phyloP scores from a whole-genome alignment of 1,284 basidiomycete species.

The Papiliotrema flavescens region DNA sequence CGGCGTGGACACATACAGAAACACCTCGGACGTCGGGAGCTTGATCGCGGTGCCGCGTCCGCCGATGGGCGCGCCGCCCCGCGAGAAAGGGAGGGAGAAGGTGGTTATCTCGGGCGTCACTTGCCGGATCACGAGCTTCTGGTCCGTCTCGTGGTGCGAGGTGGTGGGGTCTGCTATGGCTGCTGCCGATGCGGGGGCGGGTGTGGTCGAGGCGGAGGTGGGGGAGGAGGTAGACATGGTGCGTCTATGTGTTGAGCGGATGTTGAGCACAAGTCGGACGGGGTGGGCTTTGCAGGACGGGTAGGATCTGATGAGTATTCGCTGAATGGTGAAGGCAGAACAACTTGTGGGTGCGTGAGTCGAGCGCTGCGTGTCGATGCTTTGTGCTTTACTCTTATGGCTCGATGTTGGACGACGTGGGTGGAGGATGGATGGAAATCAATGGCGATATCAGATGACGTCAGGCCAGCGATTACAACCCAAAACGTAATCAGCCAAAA shows the following conservation, averaged over 20 bases:
- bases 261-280: background rate
- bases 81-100: constrained; percentile 50
- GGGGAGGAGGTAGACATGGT: background rate
- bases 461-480: no score
- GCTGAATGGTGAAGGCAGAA: background rate
- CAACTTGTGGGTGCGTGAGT: no score
- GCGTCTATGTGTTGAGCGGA: background rate
- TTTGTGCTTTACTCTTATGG: no score
- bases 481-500: no score
- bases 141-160: constrained; percentile 31
- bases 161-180: background rate
- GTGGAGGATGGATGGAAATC: no score
- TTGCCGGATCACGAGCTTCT: constrained; percentile 42
- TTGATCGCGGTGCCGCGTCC: constrained; percentile 79
- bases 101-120: constrained; percentile 45
- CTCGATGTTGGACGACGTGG: no score
- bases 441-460: no score
- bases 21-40: constrained; percentile 63
- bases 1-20: constrained; percentile 82
- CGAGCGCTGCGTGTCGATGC: no score
- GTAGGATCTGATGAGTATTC: background rate
- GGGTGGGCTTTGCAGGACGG: background rate
- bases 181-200: no score
- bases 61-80: constrained; percentile 69
- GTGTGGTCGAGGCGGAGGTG: background rate